A percentile compares a stretch with the other conserved stretches of the same genome.
Conservation (phyloP, 768 basidiomycete species). For the Boletus vermiculosoides region DNA sequence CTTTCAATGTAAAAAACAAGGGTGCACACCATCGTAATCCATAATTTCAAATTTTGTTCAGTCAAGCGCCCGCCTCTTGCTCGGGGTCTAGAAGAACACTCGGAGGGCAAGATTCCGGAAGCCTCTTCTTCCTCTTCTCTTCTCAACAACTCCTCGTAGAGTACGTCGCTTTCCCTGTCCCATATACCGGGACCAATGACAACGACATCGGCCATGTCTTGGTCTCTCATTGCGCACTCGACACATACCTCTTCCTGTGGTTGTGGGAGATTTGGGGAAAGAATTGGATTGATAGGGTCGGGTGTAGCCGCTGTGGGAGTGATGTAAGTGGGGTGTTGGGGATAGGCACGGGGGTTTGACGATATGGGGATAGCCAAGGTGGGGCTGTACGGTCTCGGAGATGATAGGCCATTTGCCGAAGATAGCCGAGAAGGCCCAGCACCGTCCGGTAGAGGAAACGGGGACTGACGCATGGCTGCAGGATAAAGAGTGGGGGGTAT, state of each 20-base stretch:
- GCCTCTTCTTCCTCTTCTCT: slow-evolving; percentile 71
- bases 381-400: slow-evolving; percentile 52
- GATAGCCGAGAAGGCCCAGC: slow-evolving; percentile 35
- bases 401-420: slow-evolving; percentile 56
- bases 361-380: slow-evolving; percentile 53
- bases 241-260: slow-evolving; percentile 84
- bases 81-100: slow-evolving; percentile 57
- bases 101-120: slow-evolving; percentile 45
- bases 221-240: slow-evolving; percentile 98
- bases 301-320: slow-evolving; percentile 50
- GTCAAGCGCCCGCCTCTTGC: slow-evolving; percentile 68
- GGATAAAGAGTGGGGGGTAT: slow-evolving; percentile 38
- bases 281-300: slow-evolving; percentile 60
- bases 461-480: slow-evolving; percentile 46
- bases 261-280: slow-evolving; percentile 50
- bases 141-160: slow-evolving; percentile 72
- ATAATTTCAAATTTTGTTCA: slow-evolving; percentile 77
- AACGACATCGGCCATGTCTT: slow-evolving; percentile 96
- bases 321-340: slow-evolving; percentile 78
- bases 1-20: neutral
- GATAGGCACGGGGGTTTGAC: slow-evolving; percentile 61
- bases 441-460: slow-evolving; percentile 39
- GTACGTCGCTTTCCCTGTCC: slow-evolving; percentile 86
- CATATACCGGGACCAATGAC: slow-evolving; percentile 85
- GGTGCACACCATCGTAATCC: slow-evolving; percentile 67